Evolutionary conservation across 225 moss, liverwort and hornwort genomes (phyloP).

Genomic region (Pleurozium schreberi): DNA sequence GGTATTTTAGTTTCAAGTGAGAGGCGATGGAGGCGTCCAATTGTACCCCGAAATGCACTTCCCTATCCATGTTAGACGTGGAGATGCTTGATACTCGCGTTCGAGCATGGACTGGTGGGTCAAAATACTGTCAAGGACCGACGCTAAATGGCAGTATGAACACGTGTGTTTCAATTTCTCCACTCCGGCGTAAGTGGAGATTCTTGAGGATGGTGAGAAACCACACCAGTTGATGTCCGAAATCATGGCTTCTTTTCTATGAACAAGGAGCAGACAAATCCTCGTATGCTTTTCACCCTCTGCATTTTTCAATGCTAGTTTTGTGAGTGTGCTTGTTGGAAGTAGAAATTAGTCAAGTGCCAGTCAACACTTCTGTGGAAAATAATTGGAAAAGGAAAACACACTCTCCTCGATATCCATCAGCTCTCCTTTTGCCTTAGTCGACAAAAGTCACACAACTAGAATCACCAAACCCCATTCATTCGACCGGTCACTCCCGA

Average conservation of each 20-base stretch:
- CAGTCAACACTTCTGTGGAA: background rate
- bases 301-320: background rate
- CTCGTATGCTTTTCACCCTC: background rate
- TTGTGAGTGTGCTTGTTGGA: background rate
- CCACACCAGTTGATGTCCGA: background rate
- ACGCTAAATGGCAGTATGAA: background rate
- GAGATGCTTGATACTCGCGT: background rate
- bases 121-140: background rate
- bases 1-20: background rate
- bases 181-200: background rate
- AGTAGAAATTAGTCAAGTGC: background rate
- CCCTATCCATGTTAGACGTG: background rate
- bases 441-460: no score
- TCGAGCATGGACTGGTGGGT: background rate
- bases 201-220: background rate
- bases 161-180: background rate
- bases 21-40: background rate
- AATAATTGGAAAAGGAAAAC: background rate
- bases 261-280: background rate
- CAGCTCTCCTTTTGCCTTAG: background rate
- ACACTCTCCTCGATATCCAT: background rate
- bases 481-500: no score
- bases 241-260: no score
- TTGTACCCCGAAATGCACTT: background rate
- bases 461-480: no score